A percentile compares a stretch with the other conserved stretches of the same genome.
Evolutionary conservation across 202 grass and related monocot species (phyloP).

Genomic region (Panicum hallii): DNA sequence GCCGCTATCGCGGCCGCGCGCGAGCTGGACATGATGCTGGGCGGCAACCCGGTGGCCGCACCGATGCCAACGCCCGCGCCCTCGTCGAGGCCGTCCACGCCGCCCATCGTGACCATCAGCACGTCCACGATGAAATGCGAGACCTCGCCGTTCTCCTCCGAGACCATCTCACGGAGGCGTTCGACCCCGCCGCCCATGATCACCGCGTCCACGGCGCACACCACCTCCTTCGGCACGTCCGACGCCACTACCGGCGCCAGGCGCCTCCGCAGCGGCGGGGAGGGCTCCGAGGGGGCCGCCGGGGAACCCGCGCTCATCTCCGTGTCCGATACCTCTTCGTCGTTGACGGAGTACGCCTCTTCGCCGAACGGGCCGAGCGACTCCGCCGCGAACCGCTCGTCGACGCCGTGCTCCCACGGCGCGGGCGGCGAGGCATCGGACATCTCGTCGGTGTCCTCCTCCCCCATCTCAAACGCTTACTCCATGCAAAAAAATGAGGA

Average conservation of each 20-base stretch:
- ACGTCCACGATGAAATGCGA: slow-evolving; percentile 89
- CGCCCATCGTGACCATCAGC: slow-evolving; percentile 91
- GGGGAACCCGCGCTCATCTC: slow-evolving; percentile 41
- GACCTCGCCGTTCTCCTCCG: slow-evolving; percentile 59
- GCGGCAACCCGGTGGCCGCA: slow-evolving; percentile 40
- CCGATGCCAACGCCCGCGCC: slow-evolving; percentile 25
- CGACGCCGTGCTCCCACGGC: slow-evolving; percentile 41
- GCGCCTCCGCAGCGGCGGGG: slow-evolving; percentile 49
- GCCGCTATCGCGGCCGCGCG: slow-evolving; percentile 76
- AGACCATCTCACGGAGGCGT: slow-evolving; percentile 71
- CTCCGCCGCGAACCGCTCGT: slow-evolving; percentile 69
- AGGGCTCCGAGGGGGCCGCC: slow-evolving; percentile 9
- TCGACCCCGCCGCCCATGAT: slow-evolving; percentile 81
- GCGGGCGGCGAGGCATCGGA: slow-evolving; percentile 44
- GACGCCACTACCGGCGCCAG: slow-evolving; percentile 61
- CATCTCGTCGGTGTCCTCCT: slow-evolving; percentile 59
- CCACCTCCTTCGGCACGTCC: slow-evolving; percentile 76
- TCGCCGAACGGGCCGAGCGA: slow-evolving; percentile 42
- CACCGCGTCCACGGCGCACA: slow-evolving; percentile 84
- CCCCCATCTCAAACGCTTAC: slow-evolving; percentile 66
- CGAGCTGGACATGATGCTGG: slow-evolving; percentile 89
- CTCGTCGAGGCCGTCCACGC: slow-evolving; percentile 83
- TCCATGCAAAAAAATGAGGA: slow-evolving; percentile 49
- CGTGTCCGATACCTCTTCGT: slow-evolving; percentile 52
- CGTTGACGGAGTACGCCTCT: slow-evolving; percentile 46